phyloP scores from a whole-genome alignment of 177 flowering plant genomes.

The Vitis hybrid region DNA sequence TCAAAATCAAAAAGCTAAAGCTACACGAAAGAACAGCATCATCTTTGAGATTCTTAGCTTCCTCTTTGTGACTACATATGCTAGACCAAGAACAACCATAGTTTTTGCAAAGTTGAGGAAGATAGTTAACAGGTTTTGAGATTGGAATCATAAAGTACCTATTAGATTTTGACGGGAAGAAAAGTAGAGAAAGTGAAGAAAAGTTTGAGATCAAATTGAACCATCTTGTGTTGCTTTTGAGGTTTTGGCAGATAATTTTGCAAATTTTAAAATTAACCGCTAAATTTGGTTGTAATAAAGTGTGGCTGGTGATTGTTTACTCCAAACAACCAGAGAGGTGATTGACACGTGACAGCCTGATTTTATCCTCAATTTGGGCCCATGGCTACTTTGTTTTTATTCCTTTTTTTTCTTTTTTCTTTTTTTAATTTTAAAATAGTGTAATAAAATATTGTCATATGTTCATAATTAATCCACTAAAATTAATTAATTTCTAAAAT shows the following conservation, averaged over 20 bases:
- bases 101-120: not conserved
- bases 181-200: conserved; percentile 3
- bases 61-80: not conserved
- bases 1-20: not conserved
- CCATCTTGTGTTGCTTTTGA: not conserved
- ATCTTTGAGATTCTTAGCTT: not conserved
- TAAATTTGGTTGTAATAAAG: not conserved
- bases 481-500: too few species aligned
- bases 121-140: not conserved
- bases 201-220: not conserved
- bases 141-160: not conserved
- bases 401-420: too few species aligned
- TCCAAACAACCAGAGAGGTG: too few species aligned
- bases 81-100: too few species aligned
- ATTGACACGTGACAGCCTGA: too few species aligned
- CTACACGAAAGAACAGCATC: too few species aligned
- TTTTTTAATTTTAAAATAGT: too few species aligned
- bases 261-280: not conserved
- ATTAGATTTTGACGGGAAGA: not conserved
- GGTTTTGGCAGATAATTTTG: conserved; percentile 1
- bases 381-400: too few species aligned
- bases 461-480: too few species aligned
- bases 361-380: too few species aligned
- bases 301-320: too few species aligned
- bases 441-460: too few species aligned